These are phyloP conservation scores for Ammopiptanthus mongolicus DNA, from an alignment of 306 rosid species.

Conservation along the genomic window DNA sequence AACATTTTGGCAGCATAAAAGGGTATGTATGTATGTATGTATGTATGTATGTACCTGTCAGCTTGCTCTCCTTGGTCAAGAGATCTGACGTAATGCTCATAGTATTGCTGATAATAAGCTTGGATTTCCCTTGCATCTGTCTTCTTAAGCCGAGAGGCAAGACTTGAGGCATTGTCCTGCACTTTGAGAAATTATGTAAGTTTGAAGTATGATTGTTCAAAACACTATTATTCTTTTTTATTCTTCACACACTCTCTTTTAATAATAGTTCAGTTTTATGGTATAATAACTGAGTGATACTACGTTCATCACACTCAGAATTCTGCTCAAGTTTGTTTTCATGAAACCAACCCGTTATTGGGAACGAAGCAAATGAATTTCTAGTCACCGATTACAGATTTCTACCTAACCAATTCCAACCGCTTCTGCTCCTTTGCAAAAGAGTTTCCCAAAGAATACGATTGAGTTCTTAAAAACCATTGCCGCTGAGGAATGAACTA, in stretches of 20 bases:
- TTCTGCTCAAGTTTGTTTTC: background rate
- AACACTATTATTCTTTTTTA: background rate
- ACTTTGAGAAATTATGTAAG: constrained; percentile 1
- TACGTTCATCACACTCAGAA: background rate
- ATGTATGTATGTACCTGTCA: constrained; percentile 53
- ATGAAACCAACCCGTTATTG: background rate
- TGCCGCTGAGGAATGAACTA: background rate
- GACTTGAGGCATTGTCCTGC: constrained; percentile 82
- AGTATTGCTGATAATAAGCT: constrained; percentile 90
- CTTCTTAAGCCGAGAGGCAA: constrained; percentile 65
- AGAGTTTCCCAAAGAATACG: background rate
- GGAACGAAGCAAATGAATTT: constrained; percentile 6
- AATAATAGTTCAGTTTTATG: background rate
- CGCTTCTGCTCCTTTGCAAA: background rate
- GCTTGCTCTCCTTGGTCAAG: constrained; percentile 91
- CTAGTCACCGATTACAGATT: background rate
- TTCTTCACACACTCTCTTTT: background rate
- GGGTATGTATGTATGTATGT: background rate
- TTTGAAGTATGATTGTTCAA: background rate
- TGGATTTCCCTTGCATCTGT: constrained; percentile 95
- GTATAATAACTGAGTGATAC: background rate
- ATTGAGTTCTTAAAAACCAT: background rate
- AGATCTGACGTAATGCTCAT: constrained; percentile 79
- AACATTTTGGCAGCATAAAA: too few relatives aligned
- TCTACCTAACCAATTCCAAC: background rate